A percentile compares a stretch with the other conserved stretches of the same genome.
phyloP scores from a whole-genome alignment of 345 rosid genomes.

The Laguncularia racemosa region DNA sequence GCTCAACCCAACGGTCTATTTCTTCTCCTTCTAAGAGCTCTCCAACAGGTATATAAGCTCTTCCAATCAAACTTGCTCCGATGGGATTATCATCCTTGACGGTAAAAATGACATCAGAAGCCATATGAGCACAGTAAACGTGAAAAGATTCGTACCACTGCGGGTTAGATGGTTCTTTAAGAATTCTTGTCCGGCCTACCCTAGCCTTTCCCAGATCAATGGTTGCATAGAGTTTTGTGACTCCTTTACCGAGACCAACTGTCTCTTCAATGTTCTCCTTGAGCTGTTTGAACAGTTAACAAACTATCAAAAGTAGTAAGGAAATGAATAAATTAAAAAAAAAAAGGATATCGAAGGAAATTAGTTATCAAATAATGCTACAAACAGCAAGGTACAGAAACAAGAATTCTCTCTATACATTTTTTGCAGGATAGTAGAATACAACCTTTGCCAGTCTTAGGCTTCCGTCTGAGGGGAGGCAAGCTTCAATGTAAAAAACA shows the following conservation, averaged over 20 bases:
- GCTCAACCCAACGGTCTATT: constrained; percentile 1
- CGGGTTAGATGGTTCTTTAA: constrained; percentile 1
- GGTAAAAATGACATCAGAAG: constrained; percentile 6
- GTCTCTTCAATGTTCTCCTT: constrained; percentile 3
- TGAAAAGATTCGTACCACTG: constrained; percentile 8
- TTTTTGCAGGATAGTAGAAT: too few relatives aligned
- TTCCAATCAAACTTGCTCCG: constrained; percentile 4
- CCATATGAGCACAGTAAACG: constrained; percentile 7
- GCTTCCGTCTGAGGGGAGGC: too few relatives aligned
- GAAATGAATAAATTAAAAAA: too few relatives aligned
- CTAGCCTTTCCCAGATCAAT: constrained; percentile 13
- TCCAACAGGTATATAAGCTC: constrained; percentile 9
- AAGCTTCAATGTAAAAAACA: too few relatives aligned
- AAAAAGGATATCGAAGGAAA: too few relatives aligned
- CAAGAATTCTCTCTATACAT: too few relatives aligned
- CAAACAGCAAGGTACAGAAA: too few relatives aligned
- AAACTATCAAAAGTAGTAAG: too few relatives aligned
- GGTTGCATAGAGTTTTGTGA: constrained; percentile 7
- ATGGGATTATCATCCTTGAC: constrained; percentile 8
- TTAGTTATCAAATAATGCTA: too few relatives aligned
- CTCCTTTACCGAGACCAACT: constrained; percentile 3
- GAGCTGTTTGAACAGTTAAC: neutral
- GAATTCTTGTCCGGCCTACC: constrained; percentile 6
- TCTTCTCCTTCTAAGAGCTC: constrained; percentile 1
- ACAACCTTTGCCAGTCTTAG: too few relatives aligned